Conservation (phyloP, 495 filamentous ascomycete species). For the Friedmanniomyces endolithicus region DNA sequence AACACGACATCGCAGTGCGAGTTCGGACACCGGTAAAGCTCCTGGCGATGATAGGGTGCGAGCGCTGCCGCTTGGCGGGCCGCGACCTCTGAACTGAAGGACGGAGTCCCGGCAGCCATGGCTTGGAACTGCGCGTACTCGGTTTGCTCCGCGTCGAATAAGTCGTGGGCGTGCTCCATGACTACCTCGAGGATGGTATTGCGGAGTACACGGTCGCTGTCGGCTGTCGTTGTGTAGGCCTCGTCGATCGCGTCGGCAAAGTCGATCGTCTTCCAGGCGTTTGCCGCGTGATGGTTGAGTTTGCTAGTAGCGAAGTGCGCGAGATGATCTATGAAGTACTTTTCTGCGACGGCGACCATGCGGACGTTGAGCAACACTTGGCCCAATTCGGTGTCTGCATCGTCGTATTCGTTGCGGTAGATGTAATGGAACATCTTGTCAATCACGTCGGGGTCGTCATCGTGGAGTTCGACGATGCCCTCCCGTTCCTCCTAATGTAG, state of each 20-base stretch:
- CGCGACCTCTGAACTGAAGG: neutral
- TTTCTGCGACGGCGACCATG: neutral
- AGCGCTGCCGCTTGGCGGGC: too few species aligned
- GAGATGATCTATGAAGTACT: neutral
- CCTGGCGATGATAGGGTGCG: too few species aligned
- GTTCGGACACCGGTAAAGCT: too few species aligned
- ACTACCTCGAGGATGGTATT: neutral
- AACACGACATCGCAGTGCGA: too few species aligned
- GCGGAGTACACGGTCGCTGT: neutral
- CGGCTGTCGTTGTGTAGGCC: neutral
- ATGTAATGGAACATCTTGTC: slow-evolving; percentile 1
- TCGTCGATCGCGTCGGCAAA: neutral
- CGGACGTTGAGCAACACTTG: neutral
- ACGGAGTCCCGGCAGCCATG: neutral
- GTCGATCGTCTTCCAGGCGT: neutral
- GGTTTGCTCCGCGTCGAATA: neutral
- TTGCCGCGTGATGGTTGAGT: neutral
- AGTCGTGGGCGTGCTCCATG: neutral
- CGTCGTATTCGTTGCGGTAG: slow-evolving; percentile 3
- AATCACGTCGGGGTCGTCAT: slow-evolving; percentile 2
- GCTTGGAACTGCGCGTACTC: neutral
- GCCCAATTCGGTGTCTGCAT: neutral
- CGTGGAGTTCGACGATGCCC: slow-evolving; percentile 1
- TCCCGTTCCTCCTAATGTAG: neutral
- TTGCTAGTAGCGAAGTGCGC: neutral